Evolutionary conservation across 306 rosid genomes (phyloP).

Genomic region (Parietaria judaica): DNA sequence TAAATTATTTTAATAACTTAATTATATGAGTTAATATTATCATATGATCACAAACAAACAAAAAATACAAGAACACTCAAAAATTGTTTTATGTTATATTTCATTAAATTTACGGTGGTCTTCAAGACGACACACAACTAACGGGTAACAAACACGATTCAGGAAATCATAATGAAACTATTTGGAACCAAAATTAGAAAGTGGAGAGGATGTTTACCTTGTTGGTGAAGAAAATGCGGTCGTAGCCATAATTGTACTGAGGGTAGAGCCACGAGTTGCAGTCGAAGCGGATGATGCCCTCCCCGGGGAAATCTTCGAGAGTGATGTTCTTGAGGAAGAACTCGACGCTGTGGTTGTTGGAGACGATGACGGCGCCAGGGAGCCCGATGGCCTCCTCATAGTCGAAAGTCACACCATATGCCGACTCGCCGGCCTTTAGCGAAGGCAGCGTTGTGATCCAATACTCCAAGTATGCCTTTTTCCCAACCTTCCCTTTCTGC

Average conservation of each 20-base stretch:
- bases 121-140: too few relatives aligned
- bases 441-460: slow-evolving; percentile 28
- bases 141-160: too few relatives aligned
- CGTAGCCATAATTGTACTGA: slow-evolving; percentile 1
- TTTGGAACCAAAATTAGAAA: too few relatives aligned
- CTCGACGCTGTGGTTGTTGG: slow-evolving; percentile 34
- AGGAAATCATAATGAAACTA: too few relatives aligned
- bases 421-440: slow-evolving; percentile 31
- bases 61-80: too few relatives aligned
- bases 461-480: slow-evolving; percentile 45
- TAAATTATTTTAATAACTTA: too few relatives aligned
- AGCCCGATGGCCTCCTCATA: slow-evolving; percentile 37
- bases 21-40: too few relatives aligned
- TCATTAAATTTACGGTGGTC: too few relatives aligned
- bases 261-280: slow-evolving; percentile 75
- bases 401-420: slow-evolving; percentile 41
- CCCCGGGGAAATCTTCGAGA: slow-evolving; percentile 42
- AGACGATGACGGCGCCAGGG: slow-evolving; percentile 48
- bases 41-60: too few relatives aligned
- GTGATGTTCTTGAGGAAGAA: slow-evolving; percentile 54
- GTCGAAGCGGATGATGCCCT: slow-evolving; percentile 32
- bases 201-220: slow-evolving; percentile 29
- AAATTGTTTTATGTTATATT: too few relatives aligned
- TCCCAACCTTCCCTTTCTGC: slow-evolving; percentile 43
- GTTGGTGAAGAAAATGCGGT: slow-evolving; percentile 59